phyloP scores from a whole-genome alignment of 2,329 filamentous ascomycete species.

The Diplodia scrobiculata region DNA sequence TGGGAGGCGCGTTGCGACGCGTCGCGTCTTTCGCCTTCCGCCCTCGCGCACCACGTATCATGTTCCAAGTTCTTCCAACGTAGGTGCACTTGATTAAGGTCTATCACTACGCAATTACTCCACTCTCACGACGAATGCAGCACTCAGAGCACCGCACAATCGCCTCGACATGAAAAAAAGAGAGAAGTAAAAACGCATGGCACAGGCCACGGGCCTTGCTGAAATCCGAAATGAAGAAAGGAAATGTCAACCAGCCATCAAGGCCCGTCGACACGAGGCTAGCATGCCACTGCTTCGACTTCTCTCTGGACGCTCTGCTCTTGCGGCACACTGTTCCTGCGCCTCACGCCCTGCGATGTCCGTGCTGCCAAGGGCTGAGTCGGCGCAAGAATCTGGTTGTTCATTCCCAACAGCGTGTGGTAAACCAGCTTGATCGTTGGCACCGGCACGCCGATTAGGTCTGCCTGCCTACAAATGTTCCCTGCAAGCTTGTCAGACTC shows the following conservation, averaged over 20 bases:
- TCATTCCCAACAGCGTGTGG: conserved; percentile 23
- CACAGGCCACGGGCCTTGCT: background rate
- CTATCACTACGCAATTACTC: too few relatives aligned
- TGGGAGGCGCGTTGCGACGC: too few relatives aligned
- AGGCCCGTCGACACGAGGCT: background rate
- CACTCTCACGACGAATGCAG: background rate
- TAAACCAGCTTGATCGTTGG: conserved; percentile 27
- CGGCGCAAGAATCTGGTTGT: background rate
- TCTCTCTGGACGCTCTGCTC: background rate
- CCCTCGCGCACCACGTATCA: too few relatives aligned
- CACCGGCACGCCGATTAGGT: conserved; percentile 19
- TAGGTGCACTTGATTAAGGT: too few relatives aligned
- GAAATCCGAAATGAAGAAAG: background rate
- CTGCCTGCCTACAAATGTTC: conserved; percentile 17
- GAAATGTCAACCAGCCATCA: background rate
- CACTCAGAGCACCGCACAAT: background rate
- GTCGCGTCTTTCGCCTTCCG: too few relatives aligned
- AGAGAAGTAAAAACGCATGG: background rate
- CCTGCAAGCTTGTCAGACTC: conserved; percentile 5
- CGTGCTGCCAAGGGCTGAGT: background rate
- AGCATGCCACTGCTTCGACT: background rate
- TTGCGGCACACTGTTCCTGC: background rate
- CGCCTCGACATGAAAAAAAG: background rate
- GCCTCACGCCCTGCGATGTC: background rate
- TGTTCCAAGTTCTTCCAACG: too few relatives aligned